Evolutionary conservation across 2,329 filamentous ascomycete genomes (phyloP).

Genomic region (Cordyceps pruinosa): DNA sequence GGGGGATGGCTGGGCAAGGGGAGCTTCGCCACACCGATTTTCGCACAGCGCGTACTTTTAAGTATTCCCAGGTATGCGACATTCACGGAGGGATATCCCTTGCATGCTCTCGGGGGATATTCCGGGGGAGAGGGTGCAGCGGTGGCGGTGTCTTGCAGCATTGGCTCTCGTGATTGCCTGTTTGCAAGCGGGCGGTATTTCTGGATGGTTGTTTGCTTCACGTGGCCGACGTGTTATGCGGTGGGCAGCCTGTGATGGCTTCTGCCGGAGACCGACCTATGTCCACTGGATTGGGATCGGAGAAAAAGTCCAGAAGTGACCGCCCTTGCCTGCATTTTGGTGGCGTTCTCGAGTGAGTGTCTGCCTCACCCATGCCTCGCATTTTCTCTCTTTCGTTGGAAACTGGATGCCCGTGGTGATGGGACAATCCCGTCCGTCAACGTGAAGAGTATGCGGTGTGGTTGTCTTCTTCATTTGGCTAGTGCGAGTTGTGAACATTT

Average conservation of each 20-base stretch:
- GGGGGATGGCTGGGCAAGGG: background rate
- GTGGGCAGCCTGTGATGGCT: background rate
- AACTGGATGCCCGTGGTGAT: background rate
- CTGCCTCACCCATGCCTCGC: background rate
- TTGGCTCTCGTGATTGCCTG: background rate
- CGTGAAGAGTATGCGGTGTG: background rate
- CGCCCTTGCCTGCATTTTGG: background rate
- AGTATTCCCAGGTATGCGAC: background rate
- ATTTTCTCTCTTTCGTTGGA: background rate
- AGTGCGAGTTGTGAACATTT: background rate
- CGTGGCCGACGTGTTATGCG: slow-evolving; percentile 6
- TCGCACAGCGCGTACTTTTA: background rate
- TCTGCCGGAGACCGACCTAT: background rate
- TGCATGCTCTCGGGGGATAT: background rate
- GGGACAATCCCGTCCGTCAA: background rate
- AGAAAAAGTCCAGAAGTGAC: background rate
- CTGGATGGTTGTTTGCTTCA: background rate
- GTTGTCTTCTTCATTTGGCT: background rate
- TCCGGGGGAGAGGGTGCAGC: background rate
- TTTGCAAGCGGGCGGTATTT: background rate
- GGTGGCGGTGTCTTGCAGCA: background rate
- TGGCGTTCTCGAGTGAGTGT: background rate
- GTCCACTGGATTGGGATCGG: background rate
- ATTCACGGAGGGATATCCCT: background rate
- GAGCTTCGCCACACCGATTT: slow-evolving; percentile 1